Evolutionary conservation across 495 filamentous ascomycete genomes (phyloP).

Genomic region (Penicillium malachiteum): DNA sequence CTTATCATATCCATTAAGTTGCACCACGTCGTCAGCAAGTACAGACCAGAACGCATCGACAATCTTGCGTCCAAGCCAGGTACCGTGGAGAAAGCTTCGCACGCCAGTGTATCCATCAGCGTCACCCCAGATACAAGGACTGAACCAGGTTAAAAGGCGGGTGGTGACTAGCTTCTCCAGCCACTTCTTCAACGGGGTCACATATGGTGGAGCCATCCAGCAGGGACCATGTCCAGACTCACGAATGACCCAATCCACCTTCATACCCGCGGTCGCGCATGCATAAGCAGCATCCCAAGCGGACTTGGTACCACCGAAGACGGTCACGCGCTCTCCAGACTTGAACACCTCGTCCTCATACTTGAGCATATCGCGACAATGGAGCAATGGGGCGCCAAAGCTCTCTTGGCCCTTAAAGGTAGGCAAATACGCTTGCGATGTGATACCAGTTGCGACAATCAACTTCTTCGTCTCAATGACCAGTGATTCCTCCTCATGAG

Average conservation of each 20-base stretch:
- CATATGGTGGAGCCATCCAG: conserved; percentile 67
- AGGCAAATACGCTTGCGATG: conserved; percentile 58
- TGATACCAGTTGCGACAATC: conserved; percentile 69
- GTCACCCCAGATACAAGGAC: conserved; percentile 61
- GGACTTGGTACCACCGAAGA: conserved; percentile 74
- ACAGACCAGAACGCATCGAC: conserved; percentile 68
- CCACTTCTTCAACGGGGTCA: conserved; percentile 60
- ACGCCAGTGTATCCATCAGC: conserved; percentile 47
- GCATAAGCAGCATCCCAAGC: conserved; percentile 75
- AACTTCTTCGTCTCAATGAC: conserved; percentile 55
- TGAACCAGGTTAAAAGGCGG: conserved; percentile 64
- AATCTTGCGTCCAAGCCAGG: conserved; percentile 64
- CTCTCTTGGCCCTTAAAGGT: conserved; percentile 45
- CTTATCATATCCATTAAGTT: conserved; percentile 56
- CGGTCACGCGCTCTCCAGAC: conserved; percentile 43
- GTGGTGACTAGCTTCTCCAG: conserved; percentile 66
- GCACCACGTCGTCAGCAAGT: conserved; percentile 58
- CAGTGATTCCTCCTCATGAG: conserved; percentile 6
- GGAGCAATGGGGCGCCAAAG: conserved; percentile 61
- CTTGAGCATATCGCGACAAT: conserved; percentile 56
- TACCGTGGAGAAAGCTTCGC: conserved; percentile 62
- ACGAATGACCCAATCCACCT: conserved; percentile 78
- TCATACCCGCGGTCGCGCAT: conserved; percentile 60
- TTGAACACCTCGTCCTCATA: conserved; percentile 36
- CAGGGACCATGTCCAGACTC: conserved; percentile 69